phyloP scores from a whole-genome alignment of 768 basidiomycete genomes.

The Kondoa subrosea region DNA sequence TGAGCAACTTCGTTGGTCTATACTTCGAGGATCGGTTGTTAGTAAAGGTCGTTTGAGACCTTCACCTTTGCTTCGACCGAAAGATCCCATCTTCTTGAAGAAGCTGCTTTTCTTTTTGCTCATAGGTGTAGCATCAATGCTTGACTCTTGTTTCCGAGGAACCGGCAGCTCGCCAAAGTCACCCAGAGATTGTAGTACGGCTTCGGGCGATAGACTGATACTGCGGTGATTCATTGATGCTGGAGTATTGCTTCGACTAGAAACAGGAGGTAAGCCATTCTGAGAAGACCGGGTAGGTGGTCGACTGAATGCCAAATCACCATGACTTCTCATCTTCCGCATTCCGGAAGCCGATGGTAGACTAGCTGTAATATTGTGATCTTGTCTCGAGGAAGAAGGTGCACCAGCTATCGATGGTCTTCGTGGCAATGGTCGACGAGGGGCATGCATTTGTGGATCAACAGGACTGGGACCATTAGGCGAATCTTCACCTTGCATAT shows the following conservation, averaged over 20 bases:
- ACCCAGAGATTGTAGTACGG: not conserved
- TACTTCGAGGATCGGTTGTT: not conserved
- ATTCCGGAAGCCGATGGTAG: not conserved
- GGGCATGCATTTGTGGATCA: not conserved
- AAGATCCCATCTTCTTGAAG: slow-evolving; percentile 9
- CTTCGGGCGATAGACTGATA: slow-evolving; percentile 1
- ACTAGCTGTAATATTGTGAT: not conserved
- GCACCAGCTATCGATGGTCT: slow-evolving; percentile 1
- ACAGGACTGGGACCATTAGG: not conserved
- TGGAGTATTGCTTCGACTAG: not conserved
- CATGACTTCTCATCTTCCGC: not conserved
- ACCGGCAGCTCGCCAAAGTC: not conserved
- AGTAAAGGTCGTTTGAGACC: not conserved
- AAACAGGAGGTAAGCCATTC: not conserved
- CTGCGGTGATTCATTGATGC: not conserved
- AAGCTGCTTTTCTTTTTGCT: slow-evolving; percentile 2
- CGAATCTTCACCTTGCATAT: not conserved
- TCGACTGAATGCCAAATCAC: not conserved
- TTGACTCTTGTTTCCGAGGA: not conserved
- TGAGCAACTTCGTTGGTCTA: not conserved
- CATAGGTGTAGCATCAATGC: no score
- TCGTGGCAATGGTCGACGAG: not conserved
- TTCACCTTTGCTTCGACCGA: not conserved
- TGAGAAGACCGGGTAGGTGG: not conserved
- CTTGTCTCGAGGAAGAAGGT: not conserved